Conservation (phyloP, 2,329 filamentous ascomycete species). For the Thermothelomyces thermophilus region DNA sequence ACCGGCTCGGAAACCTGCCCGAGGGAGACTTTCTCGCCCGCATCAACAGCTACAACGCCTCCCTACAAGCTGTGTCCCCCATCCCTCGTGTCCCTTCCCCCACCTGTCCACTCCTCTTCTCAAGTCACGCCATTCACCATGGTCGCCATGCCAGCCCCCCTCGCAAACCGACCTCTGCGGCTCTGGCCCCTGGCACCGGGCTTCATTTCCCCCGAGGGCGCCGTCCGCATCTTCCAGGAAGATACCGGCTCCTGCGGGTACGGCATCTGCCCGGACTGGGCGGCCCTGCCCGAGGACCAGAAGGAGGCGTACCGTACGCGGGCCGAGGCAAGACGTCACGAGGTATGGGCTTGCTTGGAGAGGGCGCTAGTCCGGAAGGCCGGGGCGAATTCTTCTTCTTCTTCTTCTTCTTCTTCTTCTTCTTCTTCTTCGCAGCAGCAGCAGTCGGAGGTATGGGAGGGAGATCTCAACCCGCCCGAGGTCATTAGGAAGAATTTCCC, state of each 20-base stretch:
- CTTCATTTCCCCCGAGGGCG: neutral
- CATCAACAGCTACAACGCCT: neutral
- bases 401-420: too few species aligned
- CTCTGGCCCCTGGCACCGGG: neutral
- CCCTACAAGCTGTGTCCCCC: neutral
- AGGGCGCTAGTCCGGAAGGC: neutral
- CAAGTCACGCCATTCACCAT: too few species aligned
- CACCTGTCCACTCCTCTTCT: neutral
- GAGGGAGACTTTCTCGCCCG: neutral
- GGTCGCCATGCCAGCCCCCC: neutral
- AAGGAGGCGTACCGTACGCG: slow-evolving; percentile 3
- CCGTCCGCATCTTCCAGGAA: neutral
- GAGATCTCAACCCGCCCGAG: neutral
- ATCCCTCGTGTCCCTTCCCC: neutral
- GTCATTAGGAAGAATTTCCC: too few species aligned
- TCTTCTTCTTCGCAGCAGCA: too few species aligned
- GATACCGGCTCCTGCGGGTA: neutral
- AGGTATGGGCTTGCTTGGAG: slow-evolving; percentile 1
- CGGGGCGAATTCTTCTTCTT: neutral
- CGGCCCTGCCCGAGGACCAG: slow-evolving; percentile 1
- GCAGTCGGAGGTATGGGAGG: neutral
- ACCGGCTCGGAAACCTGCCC: neutral
- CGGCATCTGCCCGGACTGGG: neutral
- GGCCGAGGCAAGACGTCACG: slow-evolving; percentile 4
- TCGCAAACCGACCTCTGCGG: neutral